Base-by-base conservation (phyloP, 2,329 filamentous ascomycete species). In the Huntiella savannae region DNA sequence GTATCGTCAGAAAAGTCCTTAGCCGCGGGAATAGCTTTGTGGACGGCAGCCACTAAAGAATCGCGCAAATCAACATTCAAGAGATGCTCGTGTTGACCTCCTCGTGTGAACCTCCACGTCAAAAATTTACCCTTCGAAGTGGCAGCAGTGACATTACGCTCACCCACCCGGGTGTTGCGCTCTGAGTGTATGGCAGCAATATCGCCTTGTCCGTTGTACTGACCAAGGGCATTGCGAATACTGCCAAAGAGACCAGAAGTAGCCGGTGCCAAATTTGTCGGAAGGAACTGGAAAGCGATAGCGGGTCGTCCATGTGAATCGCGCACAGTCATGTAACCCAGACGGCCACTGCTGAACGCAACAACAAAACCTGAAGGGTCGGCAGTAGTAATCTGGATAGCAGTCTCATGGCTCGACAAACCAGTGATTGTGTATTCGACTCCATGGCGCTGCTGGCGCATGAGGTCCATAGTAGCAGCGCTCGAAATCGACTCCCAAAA, bases 401-500 rank as follows among this genome's bases (percentile, higher is more conserved):
- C 77, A 43, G 70, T 71, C 60, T 98, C 91, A 40, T 83, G 80
- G 0, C 79, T 82, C 46, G 79, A 75, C 62, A 95, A 70, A 51
- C 81, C 80, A 2, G 74, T 68, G 51, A 94, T 75, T 2, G 66
- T 66, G 40, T 82, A 76, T 56, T 92, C 84, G 12, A 93, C 75
- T 12, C 83, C 83, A 52, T 77, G 79, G 53, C 82, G 77, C 56
- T 83, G 82, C 58, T 92, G 81, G 53, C 82, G 79, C 56, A 88
- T 82, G 36, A 92, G 74, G 52, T 82, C 83, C 47, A 92, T 70
- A 1, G 84, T 85, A 35, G 86, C 82, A 7, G 85, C 86, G 59
- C 78, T 86, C 47, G 88, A 86, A 52, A 96, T 82, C 35, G 85
- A 92, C 59, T 96, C 91, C 86, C 91, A 96, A 60, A 91, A 96